These are phyloP conservation scores for Sporisorium exsertum DNA, from an alignment of 1,284 basidiomycete genomes.

Conservation along the genomic window DNA sequence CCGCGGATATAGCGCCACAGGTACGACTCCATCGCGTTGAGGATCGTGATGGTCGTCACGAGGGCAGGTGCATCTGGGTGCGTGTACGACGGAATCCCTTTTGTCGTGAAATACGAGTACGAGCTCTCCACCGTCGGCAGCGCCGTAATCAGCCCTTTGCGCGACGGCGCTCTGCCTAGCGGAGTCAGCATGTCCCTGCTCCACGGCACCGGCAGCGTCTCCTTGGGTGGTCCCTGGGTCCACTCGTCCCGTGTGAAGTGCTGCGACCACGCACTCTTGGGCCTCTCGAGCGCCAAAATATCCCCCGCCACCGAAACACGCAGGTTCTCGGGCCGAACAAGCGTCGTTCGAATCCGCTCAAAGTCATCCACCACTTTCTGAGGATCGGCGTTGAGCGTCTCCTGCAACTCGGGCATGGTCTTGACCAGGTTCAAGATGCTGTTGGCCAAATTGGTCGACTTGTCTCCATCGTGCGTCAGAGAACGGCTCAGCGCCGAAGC, in stretches of 20 bases:
- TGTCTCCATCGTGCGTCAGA: slow-evolving; percentile 77
- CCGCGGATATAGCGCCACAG: slow-evolving; percentile 77
- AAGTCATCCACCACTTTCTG: slow-evolving; percentile 56
- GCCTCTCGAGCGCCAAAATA: slow-evolving; percentile 78
- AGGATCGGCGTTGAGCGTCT: slow-evolving; percentile 73
- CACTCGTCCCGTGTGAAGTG: slow-evolving; percentile 23
- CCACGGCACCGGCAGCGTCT: slow-evolving; percentile 78
- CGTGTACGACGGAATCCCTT: slow-evolving; percentile 72
- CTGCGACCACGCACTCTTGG: slow-evolving; percentile 72
- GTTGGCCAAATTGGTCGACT: slow-evolving; percentile 80
- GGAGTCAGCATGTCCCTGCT: slow-evolving; percentile 79
- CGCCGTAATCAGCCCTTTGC: slow-evolving; percentile 83
- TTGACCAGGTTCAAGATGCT: slow-evolving; percentile 81
- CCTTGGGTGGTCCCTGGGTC: slow-evolving; percentile 9
- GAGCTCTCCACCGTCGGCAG: slow-evolving; percentile 94
- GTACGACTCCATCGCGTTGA: slow-evolving; percentile 94
- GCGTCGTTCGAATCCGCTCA: slow-evolving; percentile 50
- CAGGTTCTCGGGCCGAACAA: slow-evolving; percentile 78
- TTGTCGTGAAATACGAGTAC: slow-evolving; percentile 83
- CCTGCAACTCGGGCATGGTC: slow-evolving; percentile 81
- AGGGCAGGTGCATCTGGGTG: slow-evolving; percentile 88
- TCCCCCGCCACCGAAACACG: slow-evolving; percentile 90
- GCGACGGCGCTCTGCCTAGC: slow-evolving; percentile 78
- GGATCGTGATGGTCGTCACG: slow-evolving; percentile 83
- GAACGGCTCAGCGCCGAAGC: slow-evolving; percentile 80